A percentile compares a stretch with the other conserved stretches of the same genome.
Conservation (phyloP, 2,329 filamentous ascomycete genomes). For the Amphichorda felina region DNA sequence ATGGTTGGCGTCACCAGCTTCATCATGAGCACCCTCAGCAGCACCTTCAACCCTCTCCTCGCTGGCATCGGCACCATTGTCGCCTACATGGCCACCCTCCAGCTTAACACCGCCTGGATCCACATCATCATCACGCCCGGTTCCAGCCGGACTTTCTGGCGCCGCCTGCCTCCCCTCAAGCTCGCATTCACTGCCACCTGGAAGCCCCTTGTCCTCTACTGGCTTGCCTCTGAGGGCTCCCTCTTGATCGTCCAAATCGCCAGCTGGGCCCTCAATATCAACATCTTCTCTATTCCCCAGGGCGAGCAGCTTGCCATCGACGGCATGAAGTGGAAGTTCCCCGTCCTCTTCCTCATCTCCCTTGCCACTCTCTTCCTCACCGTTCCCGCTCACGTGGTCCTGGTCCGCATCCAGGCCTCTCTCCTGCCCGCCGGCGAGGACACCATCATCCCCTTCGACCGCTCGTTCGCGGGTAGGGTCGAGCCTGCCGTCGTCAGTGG, state of each 20-base stretch:
- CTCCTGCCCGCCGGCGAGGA: slow-evolving; percentile 73
- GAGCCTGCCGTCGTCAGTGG: slow-evolving; percentile 65
- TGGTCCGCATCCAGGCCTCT: slow-evolving; percentile 77
- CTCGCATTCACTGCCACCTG: slow-evolving; percentile 57
- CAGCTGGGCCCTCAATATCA: slow-evolving; percentile 18
- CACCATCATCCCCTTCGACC: slow-evolving; percentile 83
- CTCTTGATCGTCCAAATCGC: slow-evolving; percentile 28
- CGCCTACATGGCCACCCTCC: slow-evolving; percentile 49
- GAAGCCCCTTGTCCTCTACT: slow-evolving; percentile 52
- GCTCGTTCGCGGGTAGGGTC: slow-evolving; percentile 68
- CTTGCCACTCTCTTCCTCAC: slow-evolving; percentile 49
- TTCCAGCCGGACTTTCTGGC: slow-evolving; percentile 50
- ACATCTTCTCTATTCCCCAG: slow-evolving; percentile 15
- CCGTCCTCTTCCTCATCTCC: slow-evolving; percentile 30
- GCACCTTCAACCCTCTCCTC: slow-evolving; percentile 23
- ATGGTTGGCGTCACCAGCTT: slow-evolving; percentile 26
- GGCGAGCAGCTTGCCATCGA: slow-evolving; percentile 22
- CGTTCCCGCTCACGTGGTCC: slow-evolving; percentile 64
- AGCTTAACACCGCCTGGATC: slow-evolving; percentile 68
- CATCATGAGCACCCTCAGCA: slow-evolving; percentile 24
- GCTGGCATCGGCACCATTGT: slow-evolving; percentile 29
- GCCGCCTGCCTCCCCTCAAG: slow-evolving; percentile 55
- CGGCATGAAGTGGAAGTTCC: slow-evolving; percentile 20
- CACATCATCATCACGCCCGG: slow-evolving; percentile 72
- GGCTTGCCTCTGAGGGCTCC: slow-evolving; percentile 41